Conservation (phyloP, 1,284 basidiomycete species). For the Fomes fomentarius region DNA sequence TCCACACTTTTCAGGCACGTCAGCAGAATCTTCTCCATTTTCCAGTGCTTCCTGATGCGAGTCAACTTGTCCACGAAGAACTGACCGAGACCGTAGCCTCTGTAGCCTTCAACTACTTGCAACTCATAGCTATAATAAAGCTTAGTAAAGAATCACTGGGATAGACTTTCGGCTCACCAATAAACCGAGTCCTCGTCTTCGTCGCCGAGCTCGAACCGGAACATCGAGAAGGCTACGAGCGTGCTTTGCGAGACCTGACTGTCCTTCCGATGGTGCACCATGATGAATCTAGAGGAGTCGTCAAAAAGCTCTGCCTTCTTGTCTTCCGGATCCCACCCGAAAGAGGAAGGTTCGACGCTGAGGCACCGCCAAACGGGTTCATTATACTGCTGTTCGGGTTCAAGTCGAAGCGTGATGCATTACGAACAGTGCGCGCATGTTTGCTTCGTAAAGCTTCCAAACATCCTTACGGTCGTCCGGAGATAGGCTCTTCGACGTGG, state of each 20-base stretch:
- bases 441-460: constrained; percentile 47
- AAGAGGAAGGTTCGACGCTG: constrained; percentile 47
- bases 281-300: constrained; percentile 57
- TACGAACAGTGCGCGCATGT: constrained; percentile 8
- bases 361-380: not conserved
- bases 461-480: constrained; percentile 43
- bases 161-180: constrained; percentile 48
- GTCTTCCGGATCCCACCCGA: constrained; percentile 63
- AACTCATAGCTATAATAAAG: constrained; percentile 64
- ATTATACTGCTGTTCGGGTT: not conserved
- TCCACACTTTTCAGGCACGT: constrained; percentile 67
- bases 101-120: constrained; percentile 51
- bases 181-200: constrained; percentile 61
- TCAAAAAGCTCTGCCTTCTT: constrained; percentile 69
- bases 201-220: constrained; percentile 70
- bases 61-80: constrained; percentile 51
- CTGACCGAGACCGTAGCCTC: constrained; percentile 61
- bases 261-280: constrained; percentile 36
- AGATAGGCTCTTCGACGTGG: constrained; percentile 42
- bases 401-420: not conserved
- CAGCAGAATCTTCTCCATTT: constrained; percentile 72
- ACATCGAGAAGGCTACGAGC: constrained; percentile 60
- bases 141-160: not conserved
- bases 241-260: constrained; percentile 12
- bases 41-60: constrained; percentile 51